phyloP scores from a whole-genome alignment of 129 eudicot genomes.

The Flaveria sonorensis region DNA sequence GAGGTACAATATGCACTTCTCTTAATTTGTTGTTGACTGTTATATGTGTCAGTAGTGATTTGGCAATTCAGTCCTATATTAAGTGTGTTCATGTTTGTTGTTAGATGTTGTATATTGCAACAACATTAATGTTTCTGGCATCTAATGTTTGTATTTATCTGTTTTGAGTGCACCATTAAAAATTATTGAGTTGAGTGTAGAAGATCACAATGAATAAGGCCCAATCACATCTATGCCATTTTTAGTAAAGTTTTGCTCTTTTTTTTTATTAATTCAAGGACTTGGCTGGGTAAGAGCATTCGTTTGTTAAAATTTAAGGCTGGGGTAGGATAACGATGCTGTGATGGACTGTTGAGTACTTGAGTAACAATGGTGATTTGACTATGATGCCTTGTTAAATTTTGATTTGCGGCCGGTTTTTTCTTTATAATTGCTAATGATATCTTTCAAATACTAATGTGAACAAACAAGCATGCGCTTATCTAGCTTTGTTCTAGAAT shows the following conservation, averaged over 20 bases:
- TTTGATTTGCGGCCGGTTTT: no score
- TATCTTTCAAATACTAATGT: no score
- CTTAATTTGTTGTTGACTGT: neutral
- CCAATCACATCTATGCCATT: neutral
- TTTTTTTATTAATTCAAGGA: neutral
- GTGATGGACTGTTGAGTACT: no score
- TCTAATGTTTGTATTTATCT: neutral
- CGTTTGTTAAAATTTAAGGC: no score
- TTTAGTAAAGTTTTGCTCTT: neutral
- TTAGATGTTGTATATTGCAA: neutral
- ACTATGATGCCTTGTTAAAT: no score
- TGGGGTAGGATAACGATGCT: no score
- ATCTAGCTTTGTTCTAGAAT: no score
- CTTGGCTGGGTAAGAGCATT: neutral
- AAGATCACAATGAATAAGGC: neutral
- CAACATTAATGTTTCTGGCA: neutral
- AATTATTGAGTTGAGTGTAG: neutral
- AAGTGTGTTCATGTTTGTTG: neutral
- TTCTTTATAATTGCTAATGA: neutral
- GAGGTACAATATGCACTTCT: constrained; percentile 55
- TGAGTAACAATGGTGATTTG: no score
- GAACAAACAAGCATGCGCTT: no score
- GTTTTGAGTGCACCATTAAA: neutral
- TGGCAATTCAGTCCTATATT: neutral
- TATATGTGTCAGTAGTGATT: neutral